Conservation (phyloP, 176 grass and related monocot species). For the Oryza australiensis region DNA sequence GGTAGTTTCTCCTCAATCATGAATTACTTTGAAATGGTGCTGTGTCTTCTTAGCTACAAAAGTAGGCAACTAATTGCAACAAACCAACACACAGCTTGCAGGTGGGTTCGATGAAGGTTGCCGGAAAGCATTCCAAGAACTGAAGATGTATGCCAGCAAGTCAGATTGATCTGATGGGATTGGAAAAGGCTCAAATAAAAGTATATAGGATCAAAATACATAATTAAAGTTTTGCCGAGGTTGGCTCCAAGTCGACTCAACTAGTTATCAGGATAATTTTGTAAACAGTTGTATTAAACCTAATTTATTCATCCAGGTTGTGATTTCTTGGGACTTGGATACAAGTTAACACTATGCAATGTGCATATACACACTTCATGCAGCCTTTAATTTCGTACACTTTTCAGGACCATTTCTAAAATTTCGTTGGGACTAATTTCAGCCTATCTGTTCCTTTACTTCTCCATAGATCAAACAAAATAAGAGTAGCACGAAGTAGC, state of each 20-base stretch:
- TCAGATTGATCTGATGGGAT: conserved; percentile 42
- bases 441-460: conserved; percentile 4
- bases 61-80: conserved; percentile 25
- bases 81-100: conserved; percentile 56
- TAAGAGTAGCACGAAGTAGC: neutral
- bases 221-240: conserved; percentile 45
- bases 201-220: conserved; percentile 23
- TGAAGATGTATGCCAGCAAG: conserved; percentile 71
- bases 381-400: neutral
- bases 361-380: neutral
- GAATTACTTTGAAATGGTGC: conserved; percentile 24
- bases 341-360: conserved; percentile 27
- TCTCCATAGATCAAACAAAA: conserved; percentile 10
- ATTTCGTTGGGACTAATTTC: neutral
- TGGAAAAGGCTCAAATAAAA: conserved; percentile 25
- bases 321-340: conserved; percentile 25
- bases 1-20: conserved; percentile 41
- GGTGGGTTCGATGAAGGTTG: conserved; percentile 89
- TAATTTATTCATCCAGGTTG: conserved; percentile 44
- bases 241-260: conserved; percentile 26
- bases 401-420: conserved; percentile 1
- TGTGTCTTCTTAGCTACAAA: conserved; percentile 16
- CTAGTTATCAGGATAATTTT: conserved; percentile 30
- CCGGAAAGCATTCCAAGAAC: conserved; percentile 74
- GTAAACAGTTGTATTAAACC: conserved; percentile 25